Conservation (phyloP, 2,329 filamentous ascomycete genomes). For the Coccinonectria pachysandricola region DNA sequence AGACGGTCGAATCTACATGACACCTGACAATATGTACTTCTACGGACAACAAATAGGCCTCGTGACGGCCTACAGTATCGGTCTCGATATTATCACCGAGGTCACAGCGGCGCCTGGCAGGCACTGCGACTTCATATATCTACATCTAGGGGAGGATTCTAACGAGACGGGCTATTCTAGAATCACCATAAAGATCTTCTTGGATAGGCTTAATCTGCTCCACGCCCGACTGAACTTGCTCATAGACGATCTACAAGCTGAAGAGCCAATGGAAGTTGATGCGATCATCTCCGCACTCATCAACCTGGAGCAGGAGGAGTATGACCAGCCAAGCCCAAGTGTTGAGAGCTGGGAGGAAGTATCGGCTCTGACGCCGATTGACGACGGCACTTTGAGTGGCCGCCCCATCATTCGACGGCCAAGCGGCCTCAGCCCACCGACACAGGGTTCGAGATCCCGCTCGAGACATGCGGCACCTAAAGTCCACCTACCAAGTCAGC, state of each 20-base stretch:
- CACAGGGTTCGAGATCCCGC: conserved; percentile 21
- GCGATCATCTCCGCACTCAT: conserved; percentile 63
- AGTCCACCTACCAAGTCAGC: conserved; percentile 70
- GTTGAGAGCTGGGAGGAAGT: conserved; percentile 89
- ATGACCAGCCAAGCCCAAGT: conserved; percentile 54
- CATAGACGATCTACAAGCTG: conserved; percentile 67
- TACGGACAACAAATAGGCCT: conserved; percentile 93
- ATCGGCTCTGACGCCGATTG: conserved; percentile 50
- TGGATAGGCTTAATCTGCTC: conserved; percentile 75
- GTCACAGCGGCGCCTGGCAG: conserved; percentile 82
- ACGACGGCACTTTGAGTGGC: conserved; percentile 36
- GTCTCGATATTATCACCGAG: conserved; percentile 68
- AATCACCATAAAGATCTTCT: conserved; percentile 83
- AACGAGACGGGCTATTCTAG: conserved; percentile 56
- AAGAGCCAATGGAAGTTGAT: conserved; percentile 57
- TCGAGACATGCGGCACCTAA: conserved; percentile 47
- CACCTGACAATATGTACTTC: conserved; percentile 81
- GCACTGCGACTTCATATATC: conserved; percentile 85
- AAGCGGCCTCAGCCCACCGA: too few species aligned
- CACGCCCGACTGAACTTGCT: conserved; percentile 78
- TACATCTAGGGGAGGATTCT: conserved; percentile 59
- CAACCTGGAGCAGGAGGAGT: conserved; percentile 58
- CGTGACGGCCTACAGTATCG: conserved; percentile 70
- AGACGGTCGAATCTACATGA: conserved; percentile 75
- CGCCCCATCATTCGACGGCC: conserved; percentile 24